Evolutionary conservation across 306 rosid species (phyloP).

Genomic region (Inga leiocalycina): DNA sequence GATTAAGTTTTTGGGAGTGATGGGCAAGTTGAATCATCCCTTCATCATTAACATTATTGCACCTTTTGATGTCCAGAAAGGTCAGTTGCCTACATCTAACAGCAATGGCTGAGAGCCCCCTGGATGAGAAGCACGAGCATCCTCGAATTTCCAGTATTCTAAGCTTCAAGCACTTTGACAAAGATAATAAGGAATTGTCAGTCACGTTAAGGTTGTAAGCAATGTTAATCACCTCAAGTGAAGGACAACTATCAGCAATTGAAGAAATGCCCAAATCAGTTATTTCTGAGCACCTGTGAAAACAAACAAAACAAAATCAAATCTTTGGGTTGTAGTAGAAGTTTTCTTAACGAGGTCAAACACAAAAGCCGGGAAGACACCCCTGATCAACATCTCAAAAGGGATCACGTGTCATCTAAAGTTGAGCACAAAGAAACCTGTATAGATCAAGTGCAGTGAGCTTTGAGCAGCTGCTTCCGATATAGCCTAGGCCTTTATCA

Average conservation of each 20-base stretch:
- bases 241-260: conserved; percentile 62
- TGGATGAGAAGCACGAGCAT: conserved; percentile 51
- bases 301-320: conserved; percentile 11
- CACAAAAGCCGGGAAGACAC: not conserved
- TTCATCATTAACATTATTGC: conserved; percentile 51
- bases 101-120: conserved; percentile 60
- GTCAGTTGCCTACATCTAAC: conserved; percentile 59
- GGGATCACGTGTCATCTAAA: conserved; percentile 15
- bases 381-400: not conserved
- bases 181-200: conserved; percentile 54
- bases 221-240: conserved; percentile 59
- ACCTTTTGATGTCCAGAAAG: conserved; percentile 63
- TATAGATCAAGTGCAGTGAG: conserved; percentile 61
- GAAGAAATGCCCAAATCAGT: conserved; percentile 62
- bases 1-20: conserved; percentile 57
- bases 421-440: conserved; percentile 49
- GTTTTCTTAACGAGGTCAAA: not conserved
- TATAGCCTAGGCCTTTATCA: conserved; percentile 58
- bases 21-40: conserved; percentile 63
- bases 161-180: conserved; percentile 59
- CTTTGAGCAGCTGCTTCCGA: conserved; percentile 51
- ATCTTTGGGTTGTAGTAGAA: not conserved
- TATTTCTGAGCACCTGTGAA: conserved; percentile 54
- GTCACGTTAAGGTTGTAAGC: conserved; percentile 63
- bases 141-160: conserved; percentile 63